Evolutionary conservation across 176 grass and related monocot species (phyloP), one percentile per base, ranked within the genome.

Genomic region (Secale cereale): DNA sequence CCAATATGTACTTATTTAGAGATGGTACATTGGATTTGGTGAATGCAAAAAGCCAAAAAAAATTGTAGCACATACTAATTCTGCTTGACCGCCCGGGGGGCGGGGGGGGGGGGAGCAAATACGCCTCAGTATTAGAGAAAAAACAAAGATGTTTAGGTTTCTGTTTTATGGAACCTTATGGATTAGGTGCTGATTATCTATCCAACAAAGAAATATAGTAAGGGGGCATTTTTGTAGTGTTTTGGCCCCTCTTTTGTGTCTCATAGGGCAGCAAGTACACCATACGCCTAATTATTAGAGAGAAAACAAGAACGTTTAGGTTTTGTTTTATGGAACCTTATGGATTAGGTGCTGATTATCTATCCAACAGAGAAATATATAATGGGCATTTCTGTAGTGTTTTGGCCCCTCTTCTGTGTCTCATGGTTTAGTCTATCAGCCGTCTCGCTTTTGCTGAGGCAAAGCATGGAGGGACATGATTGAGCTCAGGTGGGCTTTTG

Each of bases 391-490:
- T 48, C 22, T 69, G 19, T 29, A 80, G 82, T 70, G 36, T 50
- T 48, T 67, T 20, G 56, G 31, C 7, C 22, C 79, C 45, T 57
- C 10, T 82, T 72, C 13, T 74, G n/a, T 66, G 46, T 82, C 19
- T 65, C 40, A 35, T 78, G 32, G 29, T 46, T 68, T 62, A 77
- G 73, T 85, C 16, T 68, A 40, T 78, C 72, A 78, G 39, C 17
- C 9, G 3, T 57, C 8, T 85, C 36, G 29, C 78, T 89, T 85
- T 89, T 40, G 37, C 72, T 65, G 33, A 78, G 45, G 9, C 64
- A 65, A 85, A 78, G 72, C 63, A 82, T 71, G 62, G 46, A 80
- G 63, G 67, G n/a, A 48, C 80, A 81, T 91, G 35, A 79, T 41
- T 22, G 72, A 31, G 48, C 68, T 79, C 79, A 80, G 81, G 89